Base-by-base conservation (phyloP, 306 rosid genomes). In the Glycine soja region DNA sequence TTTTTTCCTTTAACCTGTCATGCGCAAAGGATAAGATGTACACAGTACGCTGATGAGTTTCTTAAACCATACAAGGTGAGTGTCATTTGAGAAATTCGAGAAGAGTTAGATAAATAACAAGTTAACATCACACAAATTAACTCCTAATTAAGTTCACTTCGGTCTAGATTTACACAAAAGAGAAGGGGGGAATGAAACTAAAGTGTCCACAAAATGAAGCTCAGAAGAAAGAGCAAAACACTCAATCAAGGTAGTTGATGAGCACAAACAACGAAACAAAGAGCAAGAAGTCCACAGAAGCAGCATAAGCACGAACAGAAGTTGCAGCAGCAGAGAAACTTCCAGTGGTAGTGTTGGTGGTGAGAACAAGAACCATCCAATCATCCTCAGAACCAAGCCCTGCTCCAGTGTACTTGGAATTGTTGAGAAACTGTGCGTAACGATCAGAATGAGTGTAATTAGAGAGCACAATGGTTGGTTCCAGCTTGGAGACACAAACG, bases 281-380 rank as follows among this genome's bases (percentile, higher is more conserved):
- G 36, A 81, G 4, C 10, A 72, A 51, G 10, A 62, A 4, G 32
- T 10, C 19, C 47, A 50, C 19, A 14, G 12, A 80, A 65, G 13
- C 32, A 38, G 43, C 38, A 34, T 34, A 3, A 56, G 18, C 40
- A 74, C 46, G 85, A 59, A 64, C 45, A 43, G 86, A 70, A 75
- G 81, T 54, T 24, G 30, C 30, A 3, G 90, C 74, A 61, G 88
- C 77, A 16, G 94, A 52, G n/a, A 95, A 89, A 72, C 81, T 85
- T 19, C 98, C 96, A 1, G 76, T 9, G 0, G 77, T 43, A 0
- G 94, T 42, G 54, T 80, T 87, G 3, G 97, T 88, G 30, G 85
- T 88, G 78, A 93, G 78, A 79, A 90, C 91, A 56, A 92, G 87
- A 46, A 95, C 87, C 91, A 93, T 88, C 99, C 99, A 95, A 61